Base-by-base conservation (phyloP, 805 yeast species). In the Saturnispora serradocipensis region DNA sequence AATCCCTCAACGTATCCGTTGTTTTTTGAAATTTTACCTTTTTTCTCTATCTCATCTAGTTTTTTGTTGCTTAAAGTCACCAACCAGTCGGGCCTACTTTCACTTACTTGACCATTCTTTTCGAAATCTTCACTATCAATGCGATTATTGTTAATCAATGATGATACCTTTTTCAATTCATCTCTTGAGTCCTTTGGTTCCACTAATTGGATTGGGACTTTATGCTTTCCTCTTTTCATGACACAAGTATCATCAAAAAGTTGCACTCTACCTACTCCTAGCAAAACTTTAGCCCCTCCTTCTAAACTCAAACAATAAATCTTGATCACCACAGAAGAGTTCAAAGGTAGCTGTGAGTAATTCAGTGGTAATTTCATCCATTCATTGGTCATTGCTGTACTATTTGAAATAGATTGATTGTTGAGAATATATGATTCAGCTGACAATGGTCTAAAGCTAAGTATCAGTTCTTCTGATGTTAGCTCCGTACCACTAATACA, bases 281-380 rank as follows among this genome's bases (percentile, higher is more conserved):
- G 82, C 0, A 77, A 67, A 1, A 74, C 56, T 24, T 66, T 68
- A 6, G 74, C 69, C 4, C 68, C 66, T 0, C 81, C 77, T 8
- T 81, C 79, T 11, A 56, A 49, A 30, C 77, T 76, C 53, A 79
- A 82, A 56, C 86, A 95, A 78, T 83, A 86, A 2, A 89, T 57
- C 2, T 77, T 72, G 24, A 93, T 71, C 49, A 76, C 75, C 16
- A 90, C 63, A 55, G 72, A 75, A 4, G 93, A 67, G 40, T 78
- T 76, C 36, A 80, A 62, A 2, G 87, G 83, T n/a, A 91, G 64
- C 60, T 88, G 93, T 49, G 77, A 76, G 56, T 86, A 80, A 50
- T 74, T 72, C 2, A 90, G 75, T 0, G 97, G 91, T 45, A 93
- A 65, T 45, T 77, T 75, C 20, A 88, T 66, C 85, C 88, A 84